These are phyloP conservation scores for Tephrocybe sp. DNA, from an alignment of 768 basidiomycete genomes.

Conservation along the genomic window DNA sequence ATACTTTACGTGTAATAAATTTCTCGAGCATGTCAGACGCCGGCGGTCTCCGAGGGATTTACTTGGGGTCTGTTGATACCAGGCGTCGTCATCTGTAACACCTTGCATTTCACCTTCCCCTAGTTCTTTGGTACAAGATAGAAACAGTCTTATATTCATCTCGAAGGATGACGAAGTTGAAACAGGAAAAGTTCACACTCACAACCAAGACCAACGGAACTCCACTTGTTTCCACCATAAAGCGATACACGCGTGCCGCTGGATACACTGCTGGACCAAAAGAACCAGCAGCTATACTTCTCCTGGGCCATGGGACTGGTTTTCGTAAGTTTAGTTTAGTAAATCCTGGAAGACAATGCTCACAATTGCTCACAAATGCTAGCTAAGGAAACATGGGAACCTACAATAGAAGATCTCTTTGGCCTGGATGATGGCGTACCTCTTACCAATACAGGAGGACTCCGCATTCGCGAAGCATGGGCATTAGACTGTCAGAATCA, in stretches of 20 bases:
- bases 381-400: conserved; percentile 43
- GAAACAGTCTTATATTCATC: no score
- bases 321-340: conserved; percentile 22
- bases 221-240: conserved; percentile 24
- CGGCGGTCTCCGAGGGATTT: no score
- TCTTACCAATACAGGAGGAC: neutral
- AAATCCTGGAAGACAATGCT: neutral
- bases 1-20: no score
- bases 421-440: conserved; percentile 16
- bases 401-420: conserved; percentile 30
- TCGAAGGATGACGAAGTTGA: no score
- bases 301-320: conserved; percentile 28
- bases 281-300: conserved; percentile 20
- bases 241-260: conserved; percentile 22
- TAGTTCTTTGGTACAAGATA: no score
- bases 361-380: neutral
- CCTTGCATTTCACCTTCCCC: no score
- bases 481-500: conserved; percentile 36
- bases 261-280: neutral
- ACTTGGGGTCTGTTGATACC: no score
- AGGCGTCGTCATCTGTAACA: no score
- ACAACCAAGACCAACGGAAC: conserved; percentile 25
- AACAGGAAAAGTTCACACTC: conserved; percentile 26
- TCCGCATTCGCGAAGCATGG: conserved; percentile 31
- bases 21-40: no score